Conservation (phyloP, 2,329 filamentous ascomycete genomes). For the Aspergillus flavus region DNA sequence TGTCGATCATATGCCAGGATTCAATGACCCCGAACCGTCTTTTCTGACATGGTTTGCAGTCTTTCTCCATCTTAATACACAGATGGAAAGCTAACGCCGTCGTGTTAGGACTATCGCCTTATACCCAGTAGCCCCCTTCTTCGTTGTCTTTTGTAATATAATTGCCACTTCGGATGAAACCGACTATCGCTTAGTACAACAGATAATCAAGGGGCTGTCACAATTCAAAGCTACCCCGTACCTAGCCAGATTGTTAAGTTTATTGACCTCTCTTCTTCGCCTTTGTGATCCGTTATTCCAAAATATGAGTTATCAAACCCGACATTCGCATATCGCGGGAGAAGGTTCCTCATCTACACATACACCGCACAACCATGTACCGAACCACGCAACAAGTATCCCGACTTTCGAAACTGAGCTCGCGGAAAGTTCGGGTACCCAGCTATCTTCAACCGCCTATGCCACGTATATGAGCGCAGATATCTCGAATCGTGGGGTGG, state of each 20-base stretch:
- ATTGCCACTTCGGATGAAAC: slow-evolving; percentile 22
- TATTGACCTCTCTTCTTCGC: slow-evolving; percentile 17
- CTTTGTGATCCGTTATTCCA: slow-evolving; percentile 11
- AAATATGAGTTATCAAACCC: not conserved
- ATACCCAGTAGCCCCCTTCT: slow-evolving; percentile 27
- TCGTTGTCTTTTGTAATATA: slow-evolving; percentile 30
- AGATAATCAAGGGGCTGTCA: slow-evolving; percentile 20
- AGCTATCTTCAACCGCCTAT: not conserved
- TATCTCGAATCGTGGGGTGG: not conserved
- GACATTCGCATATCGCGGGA: not conserved
- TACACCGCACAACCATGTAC: no score
- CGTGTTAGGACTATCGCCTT: slow-evolving; percentile 7
- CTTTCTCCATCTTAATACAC: fast-evolving
- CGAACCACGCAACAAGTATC: not conserved
- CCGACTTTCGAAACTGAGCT: not conserved
- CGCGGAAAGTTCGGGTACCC: no score
- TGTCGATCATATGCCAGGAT: slow-evolving; percentile 7
- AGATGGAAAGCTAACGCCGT: not conserved
- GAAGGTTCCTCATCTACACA: not conserved
- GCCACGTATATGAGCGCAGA: not conserved
- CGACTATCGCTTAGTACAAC: slow-evolving; percentile 24
- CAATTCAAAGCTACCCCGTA: slow-evolving; percentile 22
- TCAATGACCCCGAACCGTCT: slow-evolving; percentile 18
- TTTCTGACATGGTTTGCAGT: slow-evolving; percentile 24
- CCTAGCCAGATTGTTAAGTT: slow-evolving; percentile 19